These are phyloP conservation scores for Paracorniculantispora psalliotae DNA, from an alignment of 2,329 filamentous ascomycete genomes.

Conservation along the genomic window DNA sequence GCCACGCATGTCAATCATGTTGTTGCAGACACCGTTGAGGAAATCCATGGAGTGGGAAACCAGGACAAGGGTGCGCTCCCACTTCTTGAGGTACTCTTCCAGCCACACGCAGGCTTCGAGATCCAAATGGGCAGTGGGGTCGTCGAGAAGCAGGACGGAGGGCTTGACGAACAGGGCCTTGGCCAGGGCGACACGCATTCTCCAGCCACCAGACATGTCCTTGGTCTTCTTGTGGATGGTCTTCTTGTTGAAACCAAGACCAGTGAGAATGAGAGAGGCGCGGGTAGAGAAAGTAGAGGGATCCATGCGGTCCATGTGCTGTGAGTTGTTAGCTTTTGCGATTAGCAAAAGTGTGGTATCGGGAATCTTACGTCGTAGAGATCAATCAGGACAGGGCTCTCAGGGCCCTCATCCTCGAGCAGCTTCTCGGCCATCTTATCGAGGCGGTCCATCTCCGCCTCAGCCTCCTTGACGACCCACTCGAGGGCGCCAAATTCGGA, in stretches of 20 bases:
- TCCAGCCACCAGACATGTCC: constrained; percentile 99
- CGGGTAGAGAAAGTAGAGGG: constrained; percentile 94
- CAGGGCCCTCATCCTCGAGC: constrained; percentile 86
- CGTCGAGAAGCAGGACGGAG: constrained; percentile 89
- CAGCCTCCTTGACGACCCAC: constrained; percentile 93
- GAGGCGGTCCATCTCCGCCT: constrained; percentile 85
- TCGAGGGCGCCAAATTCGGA: constrained; percentile 87
- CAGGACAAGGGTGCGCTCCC: constrained; percentile 93
- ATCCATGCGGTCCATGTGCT: constrained; percentile 99
- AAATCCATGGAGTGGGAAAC: constrained; percentile 99
- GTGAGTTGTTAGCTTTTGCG: constrained; percentile 19
- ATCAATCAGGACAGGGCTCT: constrained; percentile 84
- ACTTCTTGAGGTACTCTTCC: constrained; percentile 99
- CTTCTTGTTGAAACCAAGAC: constrained; percentile 97
- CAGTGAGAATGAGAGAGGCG: constrained; percentile 92
- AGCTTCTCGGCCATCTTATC: constrained; percentile 86
- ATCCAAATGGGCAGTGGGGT: constrained; percentile 98
- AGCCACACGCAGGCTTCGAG: constrained; percentile 99
- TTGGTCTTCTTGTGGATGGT: constrained; percentile 99
- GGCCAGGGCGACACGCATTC: constrained; percentile 96
- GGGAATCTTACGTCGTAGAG: constrained; percentile 76
- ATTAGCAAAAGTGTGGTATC: neutral
- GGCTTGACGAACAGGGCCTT: constrained; percentile 99
- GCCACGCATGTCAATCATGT: constrained; percentile 96
- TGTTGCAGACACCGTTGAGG: constrained; percentile 96